Base-by-base conservation (phyloP, 495 filamentous ascomycete genomes). In the Coniosporium apollinis region DNA sequence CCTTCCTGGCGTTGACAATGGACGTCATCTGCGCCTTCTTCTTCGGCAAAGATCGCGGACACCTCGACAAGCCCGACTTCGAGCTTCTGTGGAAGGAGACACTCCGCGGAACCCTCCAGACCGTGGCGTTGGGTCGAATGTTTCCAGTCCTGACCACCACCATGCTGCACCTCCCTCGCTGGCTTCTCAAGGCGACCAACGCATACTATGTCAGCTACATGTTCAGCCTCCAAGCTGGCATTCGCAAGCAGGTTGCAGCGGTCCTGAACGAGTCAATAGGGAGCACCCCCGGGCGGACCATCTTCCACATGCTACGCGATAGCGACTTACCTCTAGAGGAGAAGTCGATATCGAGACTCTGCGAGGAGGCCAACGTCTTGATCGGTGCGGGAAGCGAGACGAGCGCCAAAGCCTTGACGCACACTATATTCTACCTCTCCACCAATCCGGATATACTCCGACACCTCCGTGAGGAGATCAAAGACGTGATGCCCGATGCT, bases 301-400 rank as follows among this genome's bases (percentile, higher is more conserved):
- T 59, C 24, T 58, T 60, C 37, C 30, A 49, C 11, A 34, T 45
- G 5, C 24, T 63, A 2, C 30, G 49, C 0, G 44, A 57, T 28
- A 40, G 33, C 1, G 36, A 51, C 11, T 42, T 57, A 2, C 49
- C 50, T 1, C 33, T 47, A n/a, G 38, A 41, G 4, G 51, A 59
- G 18, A 43, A 45, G 20, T 29, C 40, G 2, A 17, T 48, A 1
- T 30, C 32, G 1, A 33, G 54, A 3, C 41, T 66, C 1, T 31
- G 42, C 4, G 49, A 63, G 4, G 58, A 64, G 19, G 60, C 46
- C 0, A 37, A 54, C 15, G 41, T 37, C 13, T 21, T 64, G 2
- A 36, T 62, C 11, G 42, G 44, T 0, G 62, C 58, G 1, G 62
- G 59, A 0, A 50, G 41, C 3, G 54, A 54, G 29, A 64, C 60